Evolutionary conservation across 345 rosid genomes (phyloP), one percentile per base, ranked within the genome.

Genomic region (Conringia planisiliqua): DNA sequence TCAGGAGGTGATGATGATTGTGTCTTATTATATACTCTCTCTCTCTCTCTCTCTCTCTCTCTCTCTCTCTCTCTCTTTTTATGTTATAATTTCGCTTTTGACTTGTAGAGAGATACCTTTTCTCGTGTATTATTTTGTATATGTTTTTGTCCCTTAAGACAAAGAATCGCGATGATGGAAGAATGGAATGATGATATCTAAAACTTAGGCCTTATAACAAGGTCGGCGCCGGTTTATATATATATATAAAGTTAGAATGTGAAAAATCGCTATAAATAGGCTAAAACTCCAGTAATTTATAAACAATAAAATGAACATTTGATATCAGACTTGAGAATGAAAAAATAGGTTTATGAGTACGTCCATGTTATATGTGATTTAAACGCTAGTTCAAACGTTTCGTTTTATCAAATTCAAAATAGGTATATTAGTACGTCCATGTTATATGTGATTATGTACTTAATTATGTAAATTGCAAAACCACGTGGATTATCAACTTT

Each of bases 81-180:
- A 22, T 52, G 58, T 52, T 52, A 26, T 52, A 22, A 22, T 22
- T 51, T 67, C 62, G 24, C 59, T 47, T 40, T 54, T 70, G 75
- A 62, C 52, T 46, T 54, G 71, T 70, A 70, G 71, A 63, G 51
- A 63, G 9, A 33, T 66, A 10, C 14, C 39, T 56, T 35, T 35
- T 70, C 71, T 76, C 75, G 4, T 55, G 52, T 55, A 17, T 70
- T n/a, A 14, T 16, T 26, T 17, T 66, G 79, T 75, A 62, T 69
- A 76, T 76, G 71, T 57, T 77, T 64, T 77, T 64, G 80, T 56
- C 66, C 52, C 66, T 16, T 16, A 54, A 35, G 46, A 46, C 72
- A 26, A 18, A 40, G 7, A 46, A 58, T 16, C 24, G 9, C 14
- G 11, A 60, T 26, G 46, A 60, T 75, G 72, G 30, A 57, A 29